A percentile compares a stretch with the other conserved stretches of the same genome.
Conservation (phyloP, 768 basidiomycete species). For the Leccinellum luteum region DNA sequence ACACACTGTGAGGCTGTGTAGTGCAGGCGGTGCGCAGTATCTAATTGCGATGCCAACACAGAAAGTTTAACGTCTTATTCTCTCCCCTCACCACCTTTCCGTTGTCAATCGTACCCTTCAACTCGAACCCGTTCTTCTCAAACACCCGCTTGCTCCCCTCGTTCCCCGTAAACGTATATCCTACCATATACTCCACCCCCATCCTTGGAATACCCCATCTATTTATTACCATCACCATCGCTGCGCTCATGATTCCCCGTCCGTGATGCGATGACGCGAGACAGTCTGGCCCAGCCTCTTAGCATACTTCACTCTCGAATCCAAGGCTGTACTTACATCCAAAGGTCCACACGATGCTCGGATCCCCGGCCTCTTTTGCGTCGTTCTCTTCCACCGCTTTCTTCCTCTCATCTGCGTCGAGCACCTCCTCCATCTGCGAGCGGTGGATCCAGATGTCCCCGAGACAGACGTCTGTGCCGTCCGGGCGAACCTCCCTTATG, state of each 20-base stretch:
- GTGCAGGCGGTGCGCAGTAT: neutral
- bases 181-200: constrained; percentile 48
- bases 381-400: constrained; percentile 40
- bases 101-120: constrained; percentile 38
- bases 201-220: constrained; percentile 67
- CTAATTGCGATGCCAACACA: constrained; percentile 32
- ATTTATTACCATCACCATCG: constrained; percentile 49
- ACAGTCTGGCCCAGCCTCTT: constrained; percentile 44
- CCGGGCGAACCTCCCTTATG: constrained; percentile 52
- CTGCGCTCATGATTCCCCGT: constrained; percentile 72
- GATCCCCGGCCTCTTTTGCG: constrained; percentile 44
- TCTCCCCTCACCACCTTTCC: constrained; percentile 38
- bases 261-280: constrained; percentile 60
- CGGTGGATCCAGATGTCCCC: constrained; percentile 38
- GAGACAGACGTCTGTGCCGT: constrained; percentile 52
- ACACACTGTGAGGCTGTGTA: constrained; percentile 14
- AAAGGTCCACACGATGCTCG: constrained; percentile 56
- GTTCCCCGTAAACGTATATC: constrained; percentile 50
- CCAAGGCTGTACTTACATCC: constrained; percentile 44
- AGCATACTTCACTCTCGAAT: neutral
- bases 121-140: constrained; percentile 59
- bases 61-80: constrained; percentile 33
- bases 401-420: constrained; percentile 38
- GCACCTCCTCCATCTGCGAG: constrained; percentile 26
- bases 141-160: constrained; percentile 61